Evolutionary conservation across 2,329 filamentous ascomycete species (phyloP).

Genomic region (Venturia aucupariae): DNA sequence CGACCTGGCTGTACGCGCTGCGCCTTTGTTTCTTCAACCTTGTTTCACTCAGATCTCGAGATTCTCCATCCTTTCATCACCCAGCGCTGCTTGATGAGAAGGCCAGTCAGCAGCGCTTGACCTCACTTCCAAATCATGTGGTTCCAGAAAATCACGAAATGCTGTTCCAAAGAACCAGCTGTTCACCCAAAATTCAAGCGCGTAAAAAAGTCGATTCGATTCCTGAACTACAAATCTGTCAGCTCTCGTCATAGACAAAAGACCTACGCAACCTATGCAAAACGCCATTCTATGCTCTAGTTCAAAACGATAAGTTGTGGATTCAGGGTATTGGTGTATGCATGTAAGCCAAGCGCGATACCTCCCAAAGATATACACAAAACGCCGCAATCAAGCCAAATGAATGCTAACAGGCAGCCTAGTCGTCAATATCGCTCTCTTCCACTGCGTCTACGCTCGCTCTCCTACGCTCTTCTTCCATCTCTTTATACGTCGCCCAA

Average conservation of each 20-base stretch:
- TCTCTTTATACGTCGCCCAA: conserved; percentile 88
- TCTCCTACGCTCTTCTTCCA: conserved; percentile 69
- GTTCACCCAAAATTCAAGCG: background rate
- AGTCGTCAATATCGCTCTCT: conserved; percentile 33
- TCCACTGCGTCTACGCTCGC: conserved; percentile 29
- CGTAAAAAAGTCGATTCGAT: background rate
- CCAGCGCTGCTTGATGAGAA: no score
- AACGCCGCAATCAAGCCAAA: background rate
- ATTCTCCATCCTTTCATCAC: no score
- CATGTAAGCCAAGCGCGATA: background rate
- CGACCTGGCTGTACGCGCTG: no score
- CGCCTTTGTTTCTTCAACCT: no score
- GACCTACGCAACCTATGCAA: background rate
- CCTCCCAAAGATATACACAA: background rate
- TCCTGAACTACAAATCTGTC: background rate
- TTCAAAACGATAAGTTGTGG: background rate
- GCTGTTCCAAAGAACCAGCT: background rate
- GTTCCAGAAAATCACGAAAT: no score
- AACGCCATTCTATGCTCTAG: background rate
- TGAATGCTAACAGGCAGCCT: background rate
- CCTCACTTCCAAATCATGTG: no score
- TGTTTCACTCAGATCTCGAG: no score
- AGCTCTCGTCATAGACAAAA: background rate
- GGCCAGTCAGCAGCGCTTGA: no score
- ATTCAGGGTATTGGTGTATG: background rate